Percentiles rank a stretch among this genome's conserved stretches.
These are phyloP conservation scores for Hygrophoropsis aurantiaca DNA, from an alignment of 768 basidiomycete species.

Conservation along the genomic window DNA sequence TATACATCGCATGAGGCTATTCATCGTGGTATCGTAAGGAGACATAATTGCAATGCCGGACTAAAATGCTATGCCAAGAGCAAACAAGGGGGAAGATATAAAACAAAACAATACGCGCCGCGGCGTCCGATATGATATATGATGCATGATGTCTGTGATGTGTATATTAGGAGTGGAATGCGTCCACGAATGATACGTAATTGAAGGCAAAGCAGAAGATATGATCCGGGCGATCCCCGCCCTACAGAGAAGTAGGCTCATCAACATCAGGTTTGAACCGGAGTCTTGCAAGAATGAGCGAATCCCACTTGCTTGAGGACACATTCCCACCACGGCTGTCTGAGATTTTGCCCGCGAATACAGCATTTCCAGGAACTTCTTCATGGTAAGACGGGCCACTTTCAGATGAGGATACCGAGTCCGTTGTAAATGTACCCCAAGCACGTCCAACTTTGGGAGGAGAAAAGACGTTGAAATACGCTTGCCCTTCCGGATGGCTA, in stretches of 20 bases:
- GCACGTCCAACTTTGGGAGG: slow-evolving; percentile 49
- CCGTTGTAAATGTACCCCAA: slow-evolving; percentile 75
- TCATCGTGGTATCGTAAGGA: no score
- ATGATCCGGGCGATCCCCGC: no score
- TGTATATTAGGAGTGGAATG: no score
- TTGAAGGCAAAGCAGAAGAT: no score
- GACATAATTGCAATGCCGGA: no score
- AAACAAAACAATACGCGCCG: no score
- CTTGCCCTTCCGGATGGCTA: slow-evolving; percentile 61
- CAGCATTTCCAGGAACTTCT: slow-evolving; percentile 27
- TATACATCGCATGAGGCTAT: no score
- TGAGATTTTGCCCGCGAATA: slow-evolving; percentile 57
- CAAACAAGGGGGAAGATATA: no score
- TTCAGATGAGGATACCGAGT: slow-evolving; percentile 42
- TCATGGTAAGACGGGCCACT: slow-evolving; percentile 52
- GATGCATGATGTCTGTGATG: no score
- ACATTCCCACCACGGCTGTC: slow-evolving; percentile 14
- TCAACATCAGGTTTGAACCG: slow-evolving; percentile 62
- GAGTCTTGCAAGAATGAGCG: slow-evolving; percentile 62
- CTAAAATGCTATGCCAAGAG: no score
- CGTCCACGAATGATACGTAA: no score
- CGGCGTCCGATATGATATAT: no score
- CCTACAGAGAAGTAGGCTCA: slow-evolving; percentile 52
- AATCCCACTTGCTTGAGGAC: slow-evolving; percentile 43
- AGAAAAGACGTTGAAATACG: slow-evolving; percentile 70